Evolutionary conservation across 2,329 filamentous ascomycete species (phyloP), one percentile per base, ranked within the genome.

Genomic region (Amylocarpus encephaloides): DNA sequence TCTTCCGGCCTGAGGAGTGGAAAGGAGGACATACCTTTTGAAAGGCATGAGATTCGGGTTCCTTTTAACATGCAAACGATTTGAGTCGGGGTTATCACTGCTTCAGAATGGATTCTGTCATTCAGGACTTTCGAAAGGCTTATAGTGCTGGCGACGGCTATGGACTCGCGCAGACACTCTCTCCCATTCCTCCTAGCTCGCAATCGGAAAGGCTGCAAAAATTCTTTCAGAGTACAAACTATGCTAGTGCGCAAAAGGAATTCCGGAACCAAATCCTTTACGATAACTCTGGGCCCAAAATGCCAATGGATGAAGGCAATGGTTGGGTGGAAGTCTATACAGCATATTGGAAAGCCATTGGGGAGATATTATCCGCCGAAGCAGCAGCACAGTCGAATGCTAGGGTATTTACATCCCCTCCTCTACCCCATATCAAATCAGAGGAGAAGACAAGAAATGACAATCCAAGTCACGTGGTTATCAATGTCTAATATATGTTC

Each of bases 281-380:
- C 58, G 81, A 76, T 75, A 49, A 70, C 73, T 22, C 75, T 72
- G 48, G 48, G 10, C 46, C 56, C 45, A 62, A 57, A 19, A 46
- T 64, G n/a, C 40, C 59, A 6, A 22, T 39, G 36, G 77, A 83
- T 36, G 88, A 95, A 70, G 73, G 80, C 19, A 79, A 77, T 51
- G 85, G 83, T n/a, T 98, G 93, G 93, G 75, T 85, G 0, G 91
- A 95, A 35, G 82, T 97, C 29, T 95, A 91, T 64, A 73, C 78
- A 33, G 75, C 80, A 16, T 95, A 91, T 65, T 96, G 91, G 89
- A 89, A 86, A 61, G 87, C 88, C 19, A 71, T 86, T 35, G 83
- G 82, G 30, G 83, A 88, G 60, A 78, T 96, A 26, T 69, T 93
- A 46, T 78, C 78, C 12, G 79, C 80, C 10, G 79, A 86, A 51